Base-by-base conservation (phyloP, 2,329 filamentous ascomycete genomes). In the Aspergillus vadensis region DNA sequence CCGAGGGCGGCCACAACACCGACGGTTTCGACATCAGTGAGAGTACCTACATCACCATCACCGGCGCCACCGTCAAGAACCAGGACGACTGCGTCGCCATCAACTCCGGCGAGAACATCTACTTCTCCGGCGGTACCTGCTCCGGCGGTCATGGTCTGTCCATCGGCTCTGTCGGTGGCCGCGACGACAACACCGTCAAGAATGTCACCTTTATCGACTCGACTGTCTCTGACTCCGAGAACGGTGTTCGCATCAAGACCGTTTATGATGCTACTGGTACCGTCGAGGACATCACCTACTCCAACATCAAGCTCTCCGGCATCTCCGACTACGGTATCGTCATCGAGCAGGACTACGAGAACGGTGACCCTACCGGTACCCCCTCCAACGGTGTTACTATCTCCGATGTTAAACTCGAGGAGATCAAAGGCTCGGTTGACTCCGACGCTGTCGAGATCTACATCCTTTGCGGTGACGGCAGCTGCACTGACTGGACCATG, bases 1-100 rank as follows among this genome's bases (percentile, higher is more conserved):
- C 68, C 10, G 70, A 72, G 5, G 71, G 69, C 10, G 79, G 76
- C 7, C 78, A 82, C 66, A 86, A 86, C 76, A 86, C 84, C 2
- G 84, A 86, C 66, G 72, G 65, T n/a, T 74, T 73, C 53, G 72
- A 74, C 23, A 66, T 74, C 52, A 64, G 70, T 15, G 61, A 82
- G 76, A 81, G 78, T 15, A 76, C 73, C 23, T 77, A 76, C 38
- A 74, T 86, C 39, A 80, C 75, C 54, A 85, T 87, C 69, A 76
- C 76, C 55, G 79, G 80, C 44, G 82, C 82, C 25, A 79, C 74
- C 57, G 76, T 86, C 57, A 78, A 82, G 69, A 86, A 86, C 75
- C 85, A 86, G 72, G 84, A 87, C 62, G 85, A 86, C 67, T 87
- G 84, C 67, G 72, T 86, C 10, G 85, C 84, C 36, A 75, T 86